Evolutionary conservation across 257 asterid genomes (phyloP), one percentile per base, ranked within the genome.

Genomic region (Echium plantagineum): DNA sequence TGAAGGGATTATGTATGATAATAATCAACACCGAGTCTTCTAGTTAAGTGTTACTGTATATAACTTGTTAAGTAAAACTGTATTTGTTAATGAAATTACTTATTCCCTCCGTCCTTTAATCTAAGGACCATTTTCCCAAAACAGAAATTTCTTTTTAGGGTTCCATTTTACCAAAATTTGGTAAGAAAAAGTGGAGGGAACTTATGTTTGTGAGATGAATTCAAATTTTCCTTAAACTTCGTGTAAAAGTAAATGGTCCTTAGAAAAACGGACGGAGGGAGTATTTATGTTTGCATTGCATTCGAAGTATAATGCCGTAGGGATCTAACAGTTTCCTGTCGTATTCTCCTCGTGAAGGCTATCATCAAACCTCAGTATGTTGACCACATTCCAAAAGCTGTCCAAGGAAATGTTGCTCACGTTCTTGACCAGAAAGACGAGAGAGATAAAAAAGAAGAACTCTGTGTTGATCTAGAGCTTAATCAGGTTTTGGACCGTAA

Each of bases 331-430:
- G 49, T 46, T 46, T 65, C 31, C 26, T 59, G 32, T 65, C 15
- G 60, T 16, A 15, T 24, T 8, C 42, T 52, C 48, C 24, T 49
- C 26, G 13, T 60, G 62, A 76, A 88, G 97, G 99, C 99, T 24
- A 84, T 93, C 69, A 89, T 93, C 74, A 93, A 93, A 77, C 99
- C 97, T 20, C 99, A 93, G 73, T 93, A 93, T 55, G 99, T 93
- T 15, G 99, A 89, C 75, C 96, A 93, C 73, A 93, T 93, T 67
- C 99, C 99, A 18, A 93, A 83, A 78, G 99, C 97, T 31, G 99
- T 93, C 67, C 95, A 93, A 68, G 99, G 99, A 58, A 93, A 93
- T 74, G 97, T 89, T 70, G 97, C 97, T 61, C 87, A 93, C 78
- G 99, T 93, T 72, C 96, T 89, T 69, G 63, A 87, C 21, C 99